phyloP scores from a whole-genome alignment of 2,329 filamentous ascomycete genomes.

The Didymella keratinophila region DNA sequence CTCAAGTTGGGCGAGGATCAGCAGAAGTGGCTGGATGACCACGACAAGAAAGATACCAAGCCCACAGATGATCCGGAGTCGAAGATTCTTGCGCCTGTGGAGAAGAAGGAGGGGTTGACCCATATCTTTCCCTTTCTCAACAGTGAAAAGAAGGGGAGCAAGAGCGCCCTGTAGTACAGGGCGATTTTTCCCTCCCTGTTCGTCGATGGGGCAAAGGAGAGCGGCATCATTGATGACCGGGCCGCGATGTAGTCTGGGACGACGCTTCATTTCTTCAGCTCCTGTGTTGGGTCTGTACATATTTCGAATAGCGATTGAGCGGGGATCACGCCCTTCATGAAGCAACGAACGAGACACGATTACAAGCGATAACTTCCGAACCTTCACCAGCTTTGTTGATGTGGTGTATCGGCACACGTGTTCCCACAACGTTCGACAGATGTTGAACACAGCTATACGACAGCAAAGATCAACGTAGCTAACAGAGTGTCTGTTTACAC shows the following conservation, averaged over 20 bases:
- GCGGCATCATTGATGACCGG: too few relatives aligned
- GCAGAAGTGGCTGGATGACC: slow-evolving; percentile 46
- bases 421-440: too few relatives aligned
- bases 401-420: too few relatives aligned
- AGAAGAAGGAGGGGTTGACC: slow-evolving; percentile 5
- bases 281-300: neutral
- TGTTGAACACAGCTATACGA: too few relatives aligned
- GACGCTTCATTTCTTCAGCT: neutral
- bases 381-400: too few relatives aligned
- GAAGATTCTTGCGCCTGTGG: neutral
- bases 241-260: neutral
- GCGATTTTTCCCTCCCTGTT: neutral
- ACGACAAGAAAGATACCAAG: slow-evolving; percentile 21
- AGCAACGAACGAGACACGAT: neutral
- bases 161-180: slow-evolving; percentile 6
- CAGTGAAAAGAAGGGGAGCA: slow-evolving; percentile 1
- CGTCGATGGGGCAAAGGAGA: too few relatives aligned
- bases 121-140: slow-evolving; percentile 34
- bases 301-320: neutral
- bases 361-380: neutral
- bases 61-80: neutral
- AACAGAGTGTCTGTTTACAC: too few relatives aligned
- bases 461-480: too few relatives aligned
- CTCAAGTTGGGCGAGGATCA: slow-evolving; percentile 48
- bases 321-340: too few relatives aligned